A percentile compares a stretch with the other conserved stretches of the same genome.
These are phyloP conservation scores for Tylopilus intermedius DNA, from an alignment of 768 basidiomycete genomes.

Conservation along the genomic window DNA sequence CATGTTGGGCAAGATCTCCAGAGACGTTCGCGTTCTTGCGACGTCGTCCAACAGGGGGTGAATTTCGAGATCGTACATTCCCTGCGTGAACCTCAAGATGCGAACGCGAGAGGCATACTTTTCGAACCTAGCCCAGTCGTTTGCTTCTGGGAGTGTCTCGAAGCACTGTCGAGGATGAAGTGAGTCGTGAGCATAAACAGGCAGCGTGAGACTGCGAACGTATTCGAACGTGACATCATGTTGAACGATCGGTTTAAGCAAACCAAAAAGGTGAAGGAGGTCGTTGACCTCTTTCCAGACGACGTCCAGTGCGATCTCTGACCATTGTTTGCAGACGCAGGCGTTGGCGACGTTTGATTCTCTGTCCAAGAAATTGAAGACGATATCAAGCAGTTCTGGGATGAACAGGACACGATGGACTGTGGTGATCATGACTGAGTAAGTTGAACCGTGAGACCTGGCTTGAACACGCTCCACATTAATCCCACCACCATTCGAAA, in stretches of 20 bases:
- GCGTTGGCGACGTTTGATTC: slow-evolving; percentile 42
- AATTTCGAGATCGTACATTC: slow-evolving; percentile 15
- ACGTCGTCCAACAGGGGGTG: slow-evolving; percentile 42
- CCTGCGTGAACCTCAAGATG: slow-evolving; percentile 22
- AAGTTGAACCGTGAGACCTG: neutral
- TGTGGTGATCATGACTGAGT: neutral
- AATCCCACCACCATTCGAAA: neutral
- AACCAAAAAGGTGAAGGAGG: slow-evolving; percentile 40
- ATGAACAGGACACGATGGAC: slow-evolving; percentile 40
- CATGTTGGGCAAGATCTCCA: slow-evolving; percentile 53
- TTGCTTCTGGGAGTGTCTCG: slow-evolving; percentile 36
- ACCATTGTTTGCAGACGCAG: slow-evolving; percentile 56
- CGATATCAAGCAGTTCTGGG: slow-evolving; percentile 55
- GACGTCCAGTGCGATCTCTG: slow-evolving; percentile 49
- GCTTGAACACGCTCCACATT: neutral
- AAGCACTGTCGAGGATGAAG: slow-evolving; percentile 34
- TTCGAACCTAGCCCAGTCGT: slow-evolving; percentile 53
- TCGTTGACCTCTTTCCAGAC: slow-evolving; percentile 54
- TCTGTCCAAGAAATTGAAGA: slow-evolving; percentile 46
- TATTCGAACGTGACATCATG: slow-evolving; percentile 18
- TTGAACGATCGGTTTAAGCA: slow-evolving; percentile 43
- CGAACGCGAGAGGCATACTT: slow-evolving; percentile 51
- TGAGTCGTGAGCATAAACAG: neutral
- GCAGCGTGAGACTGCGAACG: slow-evolving; percentile 6
- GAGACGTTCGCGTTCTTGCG: slow-evolving; percentile 47